Percentiles rank a stretch among this genome's conserved stretches.
phyloP scores from a whole-genome alignment of 306 rosid species.

The Inga oerstediana region DNA sequence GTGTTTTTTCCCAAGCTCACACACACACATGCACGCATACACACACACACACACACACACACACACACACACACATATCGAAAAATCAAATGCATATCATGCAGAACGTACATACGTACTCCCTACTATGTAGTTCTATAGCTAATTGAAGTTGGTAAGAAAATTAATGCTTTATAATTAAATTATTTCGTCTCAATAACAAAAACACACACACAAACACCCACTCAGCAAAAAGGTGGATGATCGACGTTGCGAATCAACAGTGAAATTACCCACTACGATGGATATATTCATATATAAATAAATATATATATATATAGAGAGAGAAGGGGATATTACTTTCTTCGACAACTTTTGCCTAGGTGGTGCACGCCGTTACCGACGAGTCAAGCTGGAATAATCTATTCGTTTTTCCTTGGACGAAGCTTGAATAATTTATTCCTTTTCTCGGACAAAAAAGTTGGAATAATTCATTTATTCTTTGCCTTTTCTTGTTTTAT shows the following conservation, averaged over 20 bases:
- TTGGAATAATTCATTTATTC: slow-evolving; percentile 10
- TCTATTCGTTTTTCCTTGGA: slow-evolving; percentile 13
- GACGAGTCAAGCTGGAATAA: slow-evolving; percentile 1
- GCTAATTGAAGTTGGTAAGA: not conserved
- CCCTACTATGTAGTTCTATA: not conserved
- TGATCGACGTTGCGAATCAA: not conserved
- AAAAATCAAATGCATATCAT: not conserved
- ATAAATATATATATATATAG: too few relatives aligned
- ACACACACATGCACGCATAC: too few relatives aligned
- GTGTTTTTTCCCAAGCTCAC: not conserved
- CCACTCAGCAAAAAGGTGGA: not conserved
- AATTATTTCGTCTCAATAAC: not conserved
- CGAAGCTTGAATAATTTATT: not conserved
- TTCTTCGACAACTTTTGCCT: slow-evolving; percentile 10
- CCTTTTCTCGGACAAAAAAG: slow-evolving; percentile 19
- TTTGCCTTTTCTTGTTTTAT: slow-evolving; percentile 27
- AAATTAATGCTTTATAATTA: not conserved
- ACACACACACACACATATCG: not conserved
- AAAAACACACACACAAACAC: not conserved
- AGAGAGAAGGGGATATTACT: not conserved
- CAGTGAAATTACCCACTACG: not conserved
- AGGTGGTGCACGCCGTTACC: not conserved
- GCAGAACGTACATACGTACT: not conserved
- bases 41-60: not conserved
- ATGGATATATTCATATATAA: not conserved